Percentiles rank a stretch among this genome's conserved stretches.
Conservation (phyloP, 148 eudicot species). For the Tetragonia tetragonoides region DNA sequence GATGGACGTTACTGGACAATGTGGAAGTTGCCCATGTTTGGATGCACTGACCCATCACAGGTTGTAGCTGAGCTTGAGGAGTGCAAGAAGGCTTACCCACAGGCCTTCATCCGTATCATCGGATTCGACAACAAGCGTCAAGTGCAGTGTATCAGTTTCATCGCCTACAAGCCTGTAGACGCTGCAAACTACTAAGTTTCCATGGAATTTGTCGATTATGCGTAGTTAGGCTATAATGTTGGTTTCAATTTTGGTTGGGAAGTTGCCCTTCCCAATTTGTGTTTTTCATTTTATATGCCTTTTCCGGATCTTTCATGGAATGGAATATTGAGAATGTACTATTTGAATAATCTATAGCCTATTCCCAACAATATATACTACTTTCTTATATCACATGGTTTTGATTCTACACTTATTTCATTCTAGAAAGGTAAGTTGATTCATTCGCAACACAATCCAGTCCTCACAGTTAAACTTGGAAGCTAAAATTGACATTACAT, state of each 20-base stretch:
- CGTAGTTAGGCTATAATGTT: conserved; percentile 12
- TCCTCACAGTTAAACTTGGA: too few relatives aligned
- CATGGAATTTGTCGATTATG: conserved; percentile 14
- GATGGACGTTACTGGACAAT: conserved; percentile 88
- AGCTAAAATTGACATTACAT: too few relatives aligned
- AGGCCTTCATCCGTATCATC: conserved; percentile 50
- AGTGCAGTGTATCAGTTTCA: conserved; percentile 72
- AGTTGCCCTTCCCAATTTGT: neutral
- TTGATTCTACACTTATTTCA: neutral
- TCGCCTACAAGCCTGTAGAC: conserved; percentile 47
- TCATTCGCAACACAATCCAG: too few relatives aligned
- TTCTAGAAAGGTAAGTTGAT: neutral
- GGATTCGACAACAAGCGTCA: conserved; percentile 73
- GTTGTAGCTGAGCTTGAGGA: conserved; percentile 52
- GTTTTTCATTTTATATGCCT: conserved; percentile 3
- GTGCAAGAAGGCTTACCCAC: conserved; percentile 48
- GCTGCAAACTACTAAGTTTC: too few relatives aligned
- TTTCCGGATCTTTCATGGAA: conserved; percentile 8
- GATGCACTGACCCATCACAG: conserved; percentile 58
- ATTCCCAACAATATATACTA: conserved; percentile 1
- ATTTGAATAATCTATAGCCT: conserved; percentile 17
- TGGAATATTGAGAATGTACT: conserved; percentile 17
- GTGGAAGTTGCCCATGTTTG: conserved; percentile 92
- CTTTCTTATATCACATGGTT: too few relatives aligned
- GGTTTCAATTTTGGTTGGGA: neutral